A percentile compares a stretch with the other conserved stretches of the same genome.
Evolutionary conservation across 805 yeast genomes (phyloP).

Genomic region (Saccharomyces mikatae): DNA sequence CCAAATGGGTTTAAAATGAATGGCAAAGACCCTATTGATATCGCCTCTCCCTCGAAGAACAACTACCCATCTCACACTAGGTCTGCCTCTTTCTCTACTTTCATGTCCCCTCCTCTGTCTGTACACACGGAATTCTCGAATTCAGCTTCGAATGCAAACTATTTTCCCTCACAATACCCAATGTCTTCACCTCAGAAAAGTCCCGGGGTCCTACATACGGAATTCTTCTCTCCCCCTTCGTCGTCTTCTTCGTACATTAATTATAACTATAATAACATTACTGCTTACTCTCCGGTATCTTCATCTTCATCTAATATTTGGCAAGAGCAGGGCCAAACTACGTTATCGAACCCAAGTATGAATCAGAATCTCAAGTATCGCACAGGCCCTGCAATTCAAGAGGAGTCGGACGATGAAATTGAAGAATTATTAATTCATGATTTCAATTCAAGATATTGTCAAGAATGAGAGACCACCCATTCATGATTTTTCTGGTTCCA

Average conservation of each 20-base stretch:
- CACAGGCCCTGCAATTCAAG: background rate
- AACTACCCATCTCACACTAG: background rate
- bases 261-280: background rate
- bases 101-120: background rate
- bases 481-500: background rate
- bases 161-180: background rate
- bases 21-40: background rate
- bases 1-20: constrained; percentile 78
- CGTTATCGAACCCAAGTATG: background rate
- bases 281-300: background rate
- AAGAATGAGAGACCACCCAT: background rate
- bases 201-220: background rate
- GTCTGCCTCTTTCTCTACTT: background rate
- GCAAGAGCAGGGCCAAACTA: background rate
- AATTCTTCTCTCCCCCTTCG: background rate
- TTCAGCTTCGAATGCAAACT: background rate
- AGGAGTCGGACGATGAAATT: background rate
- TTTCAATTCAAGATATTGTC: background rate
- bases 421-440: background rate
- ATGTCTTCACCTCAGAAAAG: background rate
- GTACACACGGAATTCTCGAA: background rate
- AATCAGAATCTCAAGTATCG: background rate
- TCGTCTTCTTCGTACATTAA: background rate
- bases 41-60: background rate
- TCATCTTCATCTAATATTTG: background rate